phyloP scores from a whole-genome alignment of 495 filamentous ascomycete species.

The Penicillium goetzii region DNA sequence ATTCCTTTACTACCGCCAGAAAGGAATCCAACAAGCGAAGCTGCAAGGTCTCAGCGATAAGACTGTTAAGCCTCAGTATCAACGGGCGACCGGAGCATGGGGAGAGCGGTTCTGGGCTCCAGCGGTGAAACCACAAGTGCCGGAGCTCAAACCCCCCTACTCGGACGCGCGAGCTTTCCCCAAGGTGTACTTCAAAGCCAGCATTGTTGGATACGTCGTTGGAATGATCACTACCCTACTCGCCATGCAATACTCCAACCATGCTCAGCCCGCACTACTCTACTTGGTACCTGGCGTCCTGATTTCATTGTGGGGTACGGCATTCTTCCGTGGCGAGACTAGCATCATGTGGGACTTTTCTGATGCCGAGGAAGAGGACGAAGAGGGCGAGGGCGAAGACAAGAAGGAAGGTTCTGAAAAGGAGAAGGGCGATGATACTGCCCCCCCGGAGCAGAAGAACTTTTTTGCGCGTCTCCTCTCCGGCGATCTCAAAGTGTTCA shows the following conservation, averaged over 20 bases:
- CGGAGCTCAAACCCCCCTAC: constrained; percentile 46
- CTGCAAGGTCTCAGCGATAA: constrained; percentile 41
- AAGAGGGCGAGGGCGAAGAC: constrained; percentile 29
- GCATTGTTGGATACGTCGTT: constrained; percentile 73
- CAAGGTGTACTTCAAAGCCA: constrained; percentile 86
- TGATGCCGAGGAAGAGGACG: constrained; percentile 58
- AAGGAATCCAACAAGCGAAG: constrained; percentile 47
- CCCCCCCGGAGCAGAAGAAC: constrained; percentile 20
- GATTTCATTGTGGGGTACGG: constrained; percentile 78
- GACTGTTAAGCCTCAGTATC: constrained; percentile 58
- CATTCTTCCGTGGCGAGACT: constrained; percentile 67
- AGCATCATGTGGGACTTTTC: constrained; percentile 78
- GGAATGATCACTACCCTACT: constrained; percentile 79
- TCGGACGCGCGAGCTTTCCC: constrained; percentile 61
- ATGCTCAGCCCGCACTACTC: constrained; percentile 88
- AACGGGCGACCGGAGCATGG: constrained; percentile 69
- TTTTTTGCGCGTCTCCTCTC: constrained; percentile 40
- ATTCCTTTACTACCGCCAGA: constrained; percentile 74
- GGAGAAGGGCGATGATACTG: constrained; percentile 26
- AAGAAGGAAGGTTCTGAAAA: constrained; percentile 17
- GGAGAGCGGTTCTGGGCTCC: constrained; percentile 84
- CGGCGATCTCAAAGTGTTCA: constrained; percentile 21
- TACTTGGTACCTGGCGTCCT: constrained; percentile 92
- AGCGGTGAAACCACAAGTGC: constrained; percentile 27
- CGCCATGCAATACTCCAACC: constrained; percentile 75